Base-by-base conservation (phyloP, 306 rosid genomes). In the Cucurbita ficifolia region DNA sequence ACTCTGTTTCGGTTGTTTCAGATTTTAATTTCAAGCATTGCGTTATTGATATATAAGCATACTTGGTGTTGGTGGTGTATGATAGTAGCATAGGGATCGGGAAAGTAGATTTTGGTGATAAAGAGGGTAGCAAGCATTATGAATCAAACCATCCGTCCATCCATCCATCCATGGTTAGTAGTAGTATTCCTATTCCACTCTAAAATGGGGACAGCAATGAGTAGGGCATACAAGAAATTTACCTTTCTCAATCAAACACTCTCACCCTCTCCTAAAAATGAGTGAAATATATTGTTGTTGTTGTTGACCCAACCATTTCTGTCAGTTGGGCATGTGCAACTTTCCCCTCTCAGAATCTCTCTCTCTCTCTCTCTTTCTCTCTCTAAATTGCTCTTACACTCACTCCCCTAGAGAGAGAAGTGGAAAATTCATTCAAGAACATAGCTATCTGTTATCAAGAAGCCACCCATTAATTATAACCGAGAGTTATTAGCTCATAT, bases 301-400 rank as follows among this genome's bases (percentile, higher is more conserved):
- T 24, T 49, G 74, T 48, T 69, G 45, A 69, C 57, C 24, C 42
- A 48, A 16, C 58, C 74, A 48, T 49, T 69, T 48, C 14, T 70
- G 59, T 69, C 59, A 70, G 29, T 70, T 70, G 74, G 57, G 74
- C 74, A 70, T 70, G 74, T 70, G 74, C 74, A 70, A 70, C 12
- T 70, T 70, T 17, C 59, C 74, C 74, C 74, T 70, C 50, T 70
- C 24, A 46, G 19, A 69, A 69, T 69, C 73, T 67, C 72, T 45
- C 55, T 52, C 55, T 16, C 39, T 52, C 55, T 16, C 55, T 6
- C 18, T 49, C 5, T 1, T 19, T 52, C 55, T 16, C 55, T 6
- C 18, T 49, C 5, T 1, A 49, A 14, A 49, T 14, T 14, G 53
- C 53, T 14, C 16, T 7, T 49, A 38, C 40, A 38, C 40, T 4